These are phyloP conservation scores for Pisolithus thermaeus DNA, from an alignment of 1,284 basidiomycete genomes.

Conservation along the genomic window DNA sequence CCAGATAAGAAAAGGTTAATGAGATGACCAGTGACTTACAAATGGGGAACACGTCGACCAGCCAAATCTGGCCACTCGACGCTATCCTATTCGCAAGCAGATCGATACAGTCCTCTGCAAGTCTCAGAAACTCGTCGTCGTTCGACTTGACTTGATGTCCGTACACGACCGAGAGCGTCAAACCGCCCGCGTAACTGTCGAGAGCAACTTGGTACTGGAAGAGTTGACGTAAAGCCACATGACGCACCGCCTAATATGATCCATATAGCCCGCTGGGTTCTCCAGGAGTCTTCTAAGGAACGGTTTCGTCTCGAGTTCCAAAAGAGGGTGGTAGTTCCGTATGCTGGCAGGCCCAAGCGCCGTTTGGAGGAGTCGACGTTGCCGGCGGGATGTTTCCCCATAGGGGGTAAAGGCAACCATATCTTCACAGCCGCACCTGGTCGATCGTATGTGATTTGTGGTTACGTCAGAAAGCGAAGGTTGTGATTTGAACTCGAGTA, in stretches of 20 bases:
- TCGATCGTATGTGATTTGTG: neutral
- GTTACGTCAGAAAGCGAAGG: conserved; percentile 1
- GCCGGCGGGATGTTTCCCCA: conserved; percentile 55
- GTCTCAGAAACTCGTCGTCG: conserved; percentile 49
- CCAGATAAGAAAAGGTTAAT: conserved; percentile 11
- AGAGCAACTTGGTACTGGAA: neutral
- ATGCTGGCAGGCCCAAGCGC: conserved; percentile 52
- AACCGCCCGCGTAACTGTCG: conserved; percentile 49
- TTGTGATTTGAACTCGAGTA: conserved; percentile 8
- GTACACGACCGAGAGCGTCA: conserved; percentile 59
- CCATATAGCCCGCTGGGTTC: conserved; percentile 36
- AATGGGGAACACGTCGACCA: conserved; percentile 56
- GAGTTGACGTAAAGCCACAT: neutral
- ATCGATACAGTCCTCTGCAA: conserved; percentile 58
- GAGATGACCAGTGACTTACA: conserved; percentile 24
- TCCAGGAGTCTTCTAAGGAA: conserved; percentile 44
- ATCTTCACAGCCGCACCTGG: conserved; percentile 58
- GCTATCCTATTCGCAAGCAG: conserved; percentile 58
- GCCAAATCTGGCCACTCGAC: conserved; percentile 61
- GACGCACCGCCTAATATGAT: conserved; percentile 36
- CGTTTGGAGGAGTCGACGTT: conserved; percentile 58
- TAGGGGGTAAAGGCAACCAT: conserved; percentile 71
- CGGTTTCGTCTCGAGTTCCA: conserved; percentile 46
- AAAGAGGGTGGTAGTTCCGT: conserved; percentile 51
- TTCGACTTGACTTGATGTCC: conserved; percentile 51